Conservation (phyloP, 805 yeast species). For the Saccharomyces cerevisiae region DNA sequence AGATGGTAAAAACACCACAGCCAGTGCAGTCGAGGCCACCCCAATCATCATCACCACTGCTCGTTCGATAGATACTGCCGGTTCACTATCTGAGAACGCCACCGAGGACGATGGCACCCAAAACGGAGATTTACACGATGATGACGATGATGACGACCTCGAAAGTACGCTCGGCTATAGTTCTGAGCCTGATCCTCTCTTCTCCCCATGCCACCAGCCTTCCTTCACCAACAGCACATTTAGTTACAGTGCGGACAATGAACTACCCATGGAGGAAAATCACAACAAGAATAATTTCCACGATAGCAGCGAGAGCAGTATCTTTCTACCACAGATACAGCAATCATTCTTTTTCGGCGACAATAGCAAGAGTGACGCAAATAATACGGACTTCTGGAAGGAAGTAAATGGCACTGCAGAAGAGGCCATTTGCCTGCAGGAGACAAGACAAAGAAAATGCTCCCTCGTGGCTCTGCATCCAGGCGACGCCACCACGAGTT, state of each 20-base stretch:
- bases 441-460: constrained; percentile 1
- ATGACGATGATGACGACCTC: constrained; percentile 1
- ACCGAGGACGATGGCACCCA: background rate
- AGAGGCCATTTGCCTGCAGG: constrained; percentile 14
- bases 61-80: background rate
- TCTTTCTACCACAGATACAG: background rate
- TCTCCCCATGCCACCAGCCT: constrained; percentile 15
- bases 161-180: background rate
- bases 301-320: background rate
- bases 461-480: constrained; percentile 1
- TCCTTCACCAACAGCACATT: background rate
- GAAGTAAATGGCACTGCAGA: constrained; percentile 24
- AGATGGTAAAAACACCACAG: background rate
- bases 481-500: background rate
- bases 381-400: constrained; percentile 28
- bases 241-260: background rate
- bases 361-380: constrained; percentile 1
- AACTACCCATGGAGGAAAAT: background rate
- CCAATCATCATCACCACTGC: background rate
- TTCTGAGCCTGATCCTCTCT: constrained; percentile 18
- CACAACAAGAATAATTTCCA: background rate
- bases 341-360: background rate
- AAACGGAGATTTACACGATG: background rate
- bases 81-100: background rate
- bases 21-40: background rate